phyloP scores from a whole-genome alignment of 345 rosid genomes.

The Raphanus raphanistrum region DNA sequence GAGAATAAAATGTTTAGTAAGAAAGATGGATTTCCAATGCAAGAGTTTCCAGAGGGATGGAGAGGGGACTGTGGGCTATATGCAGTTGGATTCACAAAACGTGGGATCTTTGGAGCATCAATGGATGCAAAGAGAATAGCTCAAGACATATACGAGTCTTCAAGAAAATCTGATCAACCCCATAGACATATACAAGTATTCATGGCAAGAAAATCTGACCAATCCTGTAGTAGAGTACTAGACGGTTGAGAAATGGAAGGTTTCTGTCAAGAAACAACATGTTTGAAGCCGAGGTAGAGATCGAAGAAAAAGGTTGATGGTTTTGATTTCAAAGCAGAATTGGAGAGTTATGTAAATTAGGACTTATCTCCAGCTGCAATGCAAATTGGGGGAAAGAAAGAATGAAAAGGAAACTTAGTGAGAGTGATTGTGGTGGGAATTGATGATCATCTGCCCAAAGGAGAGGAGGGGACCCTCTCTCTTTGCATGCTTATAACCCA shows the following conservation, averaged over 20 bases:
- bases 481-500: constrained; percentile 44
- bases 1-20: background rate
- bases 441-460: constrained; percentile 44
- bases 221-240: background rate
- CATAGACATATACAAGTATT: background rate
- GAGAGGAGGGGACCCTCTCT: constrained; percentile 44
- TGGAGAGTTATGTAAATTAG: background rate
- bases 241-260: background rate
- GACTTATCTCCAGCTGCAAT: constrained; percentile 1
- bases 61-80: background rate
- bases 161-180: background rate
- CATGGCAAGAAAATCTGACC: background rate
- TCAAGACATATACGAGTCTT: background rate
- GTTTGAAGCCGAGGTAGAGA: background rate
- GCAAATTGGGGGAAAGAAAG: background rate
- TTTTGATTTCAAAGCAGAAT: background rate
- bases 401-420: constrained; percentile 10
- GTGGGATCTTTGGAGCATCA: background rate
- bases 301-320: background rate
- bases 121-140: constrained; percentile 1
- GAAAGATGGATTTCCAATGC: background rate
- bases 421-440: constrained; percentile 44
- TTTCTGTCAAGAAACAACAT: background rate
- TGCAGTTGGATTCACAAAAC: background rate
- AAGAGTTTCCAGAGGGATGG: background rate